A percentile compares a stretch with the other conserved stretches of the same genome.
Evolutionary conservation across 2,329 filamentous ascomycete species (phyloP).

Genomic region (Corynespora cassiicola): DNA sequence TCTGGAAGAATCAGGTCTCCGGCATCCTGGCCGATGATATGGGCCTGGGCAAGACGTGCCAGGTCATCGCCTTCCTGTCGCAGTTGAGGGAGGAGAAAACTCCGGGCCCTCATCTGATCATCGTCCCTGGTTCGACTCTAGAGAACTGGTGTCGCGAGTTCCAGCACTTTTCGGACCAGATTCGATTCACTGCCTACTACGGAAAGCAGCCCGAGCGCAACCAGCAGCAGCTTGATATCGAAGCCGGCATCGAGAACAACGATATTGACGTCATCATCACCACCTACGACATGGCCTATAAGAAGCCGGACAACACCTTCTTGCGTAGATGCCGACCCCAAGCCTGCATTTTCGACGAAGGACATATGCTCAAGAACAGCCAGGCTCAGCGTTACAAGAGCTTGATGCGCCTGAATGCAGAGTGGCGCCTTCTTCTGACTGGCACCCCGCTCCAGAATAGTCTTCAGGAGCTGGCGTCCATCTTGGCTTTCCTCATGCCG

Average conservation of each 20-base stretch:
- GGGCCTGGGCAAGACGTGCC: slow-evolving; percentile 93
- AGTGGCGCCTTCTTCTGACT: slow-evolving; percentile 86
- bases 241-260: slow-evolving; percentile 64
- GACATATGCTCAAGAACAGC: slow-evolving; percentile 90
- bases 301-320: slow-evolving; percentile 68
- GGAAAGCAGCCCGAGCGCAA: slow-evolving; percentile 72
- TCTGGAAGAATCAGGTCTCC: slow-evolving; percentile 80
- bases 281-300: slow-evolving; percentile 71
- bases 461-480: slow-evolving; percentile 85
- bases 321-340: slow-evolving; percentile 63
- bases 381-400: slow-evolving; percentile 82
- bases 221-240: slow-evolving; percentile 70
- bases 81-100: slow-evolving; percentile 75
- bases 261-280: slow-evolving; percentile 73
- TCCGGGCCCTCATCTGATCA: slow-evolving; percentile 79
- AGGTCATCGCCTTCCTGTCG: slow-evolving; percentile 90
- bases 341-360: slow-evolving; percentile 86
- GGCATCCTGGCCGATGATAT: slow-evolving; percentile 97
- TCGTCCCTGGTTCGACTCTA: slow-evolving; percentile 91
- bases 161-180: slow-evolving; percentile 77
- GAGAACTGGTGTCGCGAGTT: slow-evolving; percentile 98
- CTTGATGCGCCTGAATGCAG: slow-evolving; percentile 75
- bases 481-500: slow-evolving; percentile 94
- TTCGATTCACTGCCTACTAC: slow-evolving; percentile 77
- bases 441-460: slow-evolving; percentile 97